A percentile compares a stretch with the other conserved stretches of the same genome.
phyloP scores from a whole-genome alignment of 306 rosid genomes.

The Fragaria vesca region DNA sequence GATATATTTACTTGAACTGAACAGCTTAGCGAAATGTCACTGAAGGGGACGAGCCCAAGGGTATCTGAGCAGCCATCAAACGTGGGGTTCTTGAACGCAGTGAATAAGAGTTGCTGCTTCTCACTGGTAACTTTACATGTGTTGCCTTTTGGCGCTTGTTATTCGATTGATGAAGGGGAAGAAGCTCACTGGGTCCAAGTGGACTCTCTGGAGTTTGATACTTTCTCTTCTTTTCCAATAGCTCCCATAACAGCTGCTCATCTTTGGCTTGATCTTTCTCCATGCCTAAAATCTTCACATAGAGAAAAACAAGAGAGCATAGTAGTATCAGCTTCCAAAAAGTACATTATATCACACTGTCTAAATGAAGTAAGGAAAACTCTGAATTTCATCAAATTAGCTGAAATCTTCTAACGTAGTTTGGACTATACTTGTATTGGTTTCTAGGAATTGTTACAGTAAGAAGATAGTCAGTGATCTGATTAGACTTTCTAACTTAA shows the following conservation, averaged over 20 bases:
- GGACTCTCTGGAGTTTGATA: slow-evolving; percentile 8
- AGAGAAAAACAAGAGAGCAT: background rate
- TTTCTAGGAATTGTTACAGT: background rate
- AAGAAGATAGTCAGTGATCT: background rate
- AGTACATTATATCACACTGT: background rate
- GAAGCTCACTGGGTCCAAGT: background rate
- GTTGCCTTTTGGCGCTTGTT: slow-evolving; percentile 13
- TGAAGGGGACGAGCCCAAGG: slow-evolving; percentile 15
- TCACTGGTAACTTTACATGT: background rate
- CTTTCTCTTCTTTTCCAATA: slow-evolving; percentile 6
- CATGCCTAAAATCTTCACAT: background rate
- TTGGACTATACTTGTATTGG: background rate
- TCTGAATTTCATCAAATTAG: background rate
- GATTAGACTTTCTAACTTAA: background rate
- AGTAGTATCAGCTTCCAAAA: background rate
- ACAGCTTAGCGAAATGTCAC: background rate
- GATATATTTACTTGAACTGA: too few relatives aligned
- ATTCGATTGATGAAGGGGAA: background rate
- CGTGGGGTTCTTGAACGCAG: background rate
- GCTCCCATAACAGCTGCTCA: slow-evolving; percentile 17
- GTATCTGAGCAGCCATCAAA: slow-evolving; percentile 8
- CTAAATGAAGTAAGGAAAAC: background rate
- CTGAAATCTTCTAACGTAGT: background rate
- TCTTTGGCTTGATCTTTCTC: slow-evolving; percentile 17
- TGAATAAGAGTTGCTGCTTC: background rate